Evolutionary conservation across 2,329 filamentous ascomycete genomes (phyloP).

Genomic region (Fusarium vanettenii): DNA sequence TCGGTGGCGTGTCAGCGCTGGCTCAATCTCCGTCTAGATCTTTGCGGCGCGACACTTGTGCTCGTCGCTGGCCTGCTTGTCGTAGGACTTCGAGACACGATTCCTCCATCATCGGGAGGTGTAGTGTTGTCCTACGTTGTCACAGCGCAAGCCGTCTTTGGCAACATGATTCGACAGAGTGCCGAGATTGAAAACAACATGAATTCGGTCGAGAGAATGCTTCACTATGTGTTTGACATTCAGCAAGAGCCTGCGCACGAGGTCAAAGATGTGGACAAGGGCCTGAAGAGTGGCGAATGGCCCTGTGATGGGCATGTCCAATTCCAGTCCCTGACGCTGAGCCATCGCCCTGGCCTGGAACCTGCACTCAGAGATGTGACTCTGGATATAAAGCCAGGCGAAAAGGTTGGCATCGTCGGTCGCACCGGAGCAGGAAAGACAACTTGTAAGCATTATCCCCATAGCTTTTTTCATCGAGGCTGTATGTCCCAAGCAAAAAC

Average conservation of each 20-base stretch:
- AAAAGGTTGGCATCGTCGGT: constrained; percentile 22
- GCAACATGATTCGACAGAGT: constrained; percentile 72
- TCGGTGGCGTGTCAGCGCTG: constrained; percentile 10
- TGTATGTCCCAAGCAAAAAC: neutral
- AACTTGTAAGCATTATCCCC: neutral
- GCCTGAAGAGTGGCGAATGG: neutral
- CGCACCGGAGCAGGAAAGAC: constrained; percentile 28
- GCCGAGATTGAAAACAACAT: constrained; percentile 81
- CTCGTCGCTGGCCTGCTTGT: constrained; percentile 8
- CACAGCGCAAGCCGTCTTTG: constrained; percentile 59
- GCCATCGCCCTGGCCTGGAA: constrained; percentile 14
- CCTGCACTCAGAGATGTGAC: constrained; percentile 14
- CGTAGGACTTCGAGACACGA: constrained; percentile 23
- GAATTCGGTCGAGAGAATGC: constrained; percentile 94
- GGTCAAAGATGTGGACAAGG: neutral
- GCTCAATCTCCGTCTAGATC: constrained; percentile 20
- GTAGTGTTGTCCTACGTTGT: constrained; percentile 46
- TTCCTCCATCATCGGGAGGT: constrained; percentile 19
- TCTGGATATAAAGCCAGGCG: constrained; percentile 10
- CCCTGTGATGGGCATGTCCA: constrained; percentile 8
- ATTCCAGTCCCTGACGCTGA: constrained; percentile 19
- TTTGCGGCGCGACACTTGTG: constrained; percentile 9
- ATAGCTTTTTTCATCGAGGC: neutral
- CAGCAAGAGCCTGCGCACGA: constrained; percentile 14
- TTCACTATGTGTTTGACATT: constrained; percentile 80